Percentiles rank a stretch among this genome's conserved stretches.
These are phyloP conservation scores for Citrus unshiu DNA, from an alignment of 345 rosid species.

Conservation along the genomic window DNA sequence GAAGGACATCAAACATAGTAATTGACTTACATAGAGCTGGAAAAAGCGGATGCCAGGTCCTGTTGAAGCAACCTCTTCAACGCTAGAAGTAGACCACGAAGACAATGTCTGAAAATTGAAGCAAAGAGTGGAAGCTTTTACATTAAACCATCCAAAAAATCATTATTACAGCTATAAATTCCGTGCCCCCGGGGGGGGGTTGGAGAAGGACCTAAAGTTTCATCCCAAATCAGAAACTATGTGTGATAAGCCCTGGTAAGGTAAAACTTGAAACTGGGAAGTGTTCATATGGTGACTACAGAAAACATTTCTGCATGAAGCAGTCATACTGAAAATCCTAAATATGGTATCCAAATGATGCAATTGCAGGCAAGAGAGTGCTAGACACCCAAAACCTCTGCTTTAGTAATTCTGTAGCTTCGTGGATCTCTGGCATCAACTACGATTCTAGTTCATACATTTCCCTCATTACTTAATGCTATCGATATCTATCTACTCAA, in stretches of 20 bases:
- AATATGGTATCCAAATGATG: background rate
- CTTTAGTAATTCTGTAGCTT: background rate
- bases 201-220: background rate
- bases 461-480: background rate
- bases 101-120: constrained; percentile 62
- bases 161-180: background rate
- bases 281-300: background rate
- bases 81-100: constrained; percentile 91
- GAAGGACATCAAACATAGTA: background rate
- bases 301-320: background rate
- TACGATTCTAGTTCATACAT: background rate
- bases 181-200: no score
- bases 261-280: background rate
- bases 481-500: background rate
- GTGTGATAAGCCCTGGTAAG: background rate
- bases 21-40: constrained; percentile 76
- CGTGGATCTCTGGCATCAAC: background rate
- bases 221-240: background rate
- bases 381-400: background rate
- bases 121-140: background rate
- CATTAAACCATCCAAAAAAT: background rate
- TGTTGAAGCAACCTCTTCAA: constrained; percentile 93
- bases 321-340: background rate
- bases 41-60: constrained; percentile 85
- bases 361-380: background rate